Percentiles rank a stretch among this genome's conserved stretches.
Conservation (phyloP, 306 rosid genomes). For the Lablab purpureus region DNA sequence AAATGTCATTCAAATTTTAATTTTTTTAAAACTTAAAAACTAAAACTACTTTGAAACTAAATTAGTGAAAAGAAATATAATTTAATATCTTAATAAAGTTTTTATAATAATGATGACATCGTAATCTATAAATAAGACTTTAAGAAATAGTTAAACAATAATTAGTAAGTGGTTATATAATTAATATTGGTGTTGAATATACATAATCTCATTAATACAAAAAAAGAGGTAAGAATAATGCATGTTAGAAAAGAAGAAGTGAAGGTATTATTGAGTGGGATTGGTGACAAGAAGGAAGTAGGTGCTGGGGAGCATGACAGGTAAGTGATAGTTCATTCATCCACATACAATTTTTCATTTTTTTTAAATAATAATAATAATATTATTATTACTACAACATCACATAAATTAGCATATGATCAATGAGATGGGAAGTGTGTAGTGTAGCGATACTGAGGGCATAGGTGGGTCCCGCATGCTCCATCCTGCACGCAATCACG, state of each 20-base stretch:
- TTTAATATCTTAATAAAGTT: too few relatives aligned
- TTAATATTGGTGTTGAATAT: too few relatives aligned
- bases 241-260: neutral
- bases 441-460: constrained; percentile 19
- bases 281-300: constrained; percentile 42
- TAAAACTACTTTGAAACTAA: too few relatives aligned
- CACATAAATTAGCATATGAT: constrained; percentile 22
- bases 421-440: neutral
- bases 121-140: too few relatives aligned
- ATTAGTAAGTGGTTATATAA: too few relatives aligned
- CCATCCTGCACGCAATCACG: constrained; percentile 55
- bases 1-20: too few relatives aligned
- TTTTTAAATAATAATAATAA: neutral
- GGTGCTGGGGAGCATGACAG: constrained; percentile 44
- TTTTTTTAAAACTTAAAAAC: too few relatives aligned
- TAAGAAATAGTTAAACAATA: too few relatives aligned
- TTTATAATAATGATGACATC: too few relatives aligned
- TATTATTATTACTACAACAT: neutral
- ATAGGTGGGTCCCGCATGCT: constrained; percentile 49
- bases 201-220: too few relatives aligned
- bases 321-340: constrained; percentile 38
- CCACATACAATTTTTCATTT: constrained; percentile 16
- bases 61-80: too few relatives aligned
- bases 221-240: neutral
- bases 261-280: constrained; percentile 32